Base-by-base conservation (phyloP, 371 early-diverging fungal genomes). In the Capillidium heterosporum region DNA sequence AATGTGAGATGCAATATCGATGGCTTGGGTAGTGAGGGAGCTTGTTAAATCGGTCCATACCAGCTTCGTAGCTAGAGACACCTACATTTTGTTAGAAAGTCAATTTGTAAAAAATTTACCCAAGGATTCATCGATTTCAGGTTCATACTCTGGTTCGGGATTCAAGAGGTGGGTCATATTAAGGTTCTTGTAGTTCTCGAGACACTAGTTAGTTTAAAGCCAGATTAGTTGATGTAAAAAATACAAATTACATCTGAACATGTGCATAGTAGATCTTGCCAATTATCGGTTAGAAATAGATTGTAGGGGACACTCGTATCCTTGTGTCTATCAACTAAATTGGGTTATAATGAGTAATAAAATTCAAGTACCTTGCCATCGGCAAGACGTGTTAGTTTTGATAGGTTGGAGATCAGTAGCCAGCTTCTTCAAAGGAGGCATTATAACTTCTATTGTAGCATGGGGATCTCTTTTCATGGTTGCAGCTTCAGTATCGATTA, bases 211-310 rank as follows among this genome's bases (percentile, higher is more conserved):
- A 23, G 17, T 23, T 49, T 23, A 4, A 49, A 23, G 10, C 35
- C 21, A 32, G 13, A 52, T 13, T 19, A 17, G 35, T n/a, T 5
- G 13, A 19, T 17, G 2, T 10, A 13, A 2, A 10, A 5, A 46
- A 28, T 24, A 4, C 27, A 11, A 17, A 11, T 52, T 52, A 52
- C 52, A 7, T 39, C 48, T 10, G 41, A n/a, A 41, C 73, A 73
- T 42, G 63, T 68, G 43, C 73, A 77, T 42, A 75, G 60, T 2
- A 59, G 54, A 19, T 60, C 60, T 13, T 61, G 63, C 63, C 63
- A 64, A 39, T 55, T 39, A 15, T 40, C 19, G 24, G 31, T 24
- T n/a, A 5, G 24, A 55, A 55, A 17, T 10, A 55, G 13, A 28
- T 43, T 43, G 8, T 11, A 2, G 11, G 35, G 35, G 35, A 13